Evolutionary conservation across 1,284 basidiomycete genomes (phyloP).

Genomic region (Irpex sp.): DNA sequence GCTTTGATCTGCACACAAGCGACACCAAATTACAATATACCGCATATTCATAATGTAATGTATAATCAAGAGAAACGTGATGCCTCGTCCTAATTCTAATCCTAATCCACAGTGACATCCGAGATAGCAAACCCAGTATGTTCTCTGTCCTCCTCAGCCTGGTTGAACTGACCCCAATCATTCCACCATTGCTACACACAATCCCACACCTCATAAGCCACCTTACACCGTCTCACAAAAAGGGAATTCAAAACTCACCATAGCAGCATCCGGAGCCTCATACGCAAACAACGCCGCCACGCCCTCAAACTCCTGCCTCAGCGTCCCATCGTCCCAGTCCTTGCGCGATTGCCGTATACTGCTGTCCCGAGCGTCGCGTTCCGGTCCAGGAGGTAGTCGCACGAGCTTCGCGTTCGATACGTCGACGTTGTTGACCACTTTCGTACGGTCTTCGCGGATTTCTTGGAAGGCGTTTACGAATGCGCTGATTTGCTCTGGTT

Average conservation of each 20-base stretch:
- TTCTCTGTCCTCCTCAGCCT: background rate
- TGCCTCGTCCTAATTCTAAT: background rate
- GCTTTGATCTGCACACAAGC: too few species aligned
- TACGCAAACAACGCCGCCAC: constrained; percentile 13
- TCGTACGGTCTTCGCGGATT: constrained; percentile 20
- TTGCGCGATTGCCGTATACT: constrained; percentile 7
- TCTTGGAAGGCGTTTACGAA: constrained; percentile 25
- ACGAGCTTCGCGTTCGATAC: constrained; percentile 12
- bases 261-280: constrained; percentile 10
- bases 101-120: background rate
- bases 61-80: too few species aligned
- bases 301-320: constrained; percentile 17
- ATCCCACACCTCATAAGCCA: background rate
- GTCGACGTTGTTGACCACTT: constrained; percentile 16
- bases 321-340: constrained; percentile 16
- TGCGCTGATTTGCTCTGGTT: constrained; percentile 16
- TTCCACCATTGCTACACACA: constrained; percentile 10
- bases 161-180: constrained; percentile 11
- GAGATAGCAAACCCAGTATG: background rate
- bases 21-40: too few species aligned
- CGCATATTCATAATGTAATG: background rate
- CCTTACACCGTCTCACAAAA: too few species aligned
- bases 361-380: constrained; percentile 16
- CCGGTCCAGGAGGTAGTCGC: constrained; percentile 15
- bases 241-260: background rate